These are phyloP conservation scores for Pyrenophora tritici-repentis DNA, from an alignment of 2,329 filamentous ascomycete species.

Conservation along the genomic window DNA sequence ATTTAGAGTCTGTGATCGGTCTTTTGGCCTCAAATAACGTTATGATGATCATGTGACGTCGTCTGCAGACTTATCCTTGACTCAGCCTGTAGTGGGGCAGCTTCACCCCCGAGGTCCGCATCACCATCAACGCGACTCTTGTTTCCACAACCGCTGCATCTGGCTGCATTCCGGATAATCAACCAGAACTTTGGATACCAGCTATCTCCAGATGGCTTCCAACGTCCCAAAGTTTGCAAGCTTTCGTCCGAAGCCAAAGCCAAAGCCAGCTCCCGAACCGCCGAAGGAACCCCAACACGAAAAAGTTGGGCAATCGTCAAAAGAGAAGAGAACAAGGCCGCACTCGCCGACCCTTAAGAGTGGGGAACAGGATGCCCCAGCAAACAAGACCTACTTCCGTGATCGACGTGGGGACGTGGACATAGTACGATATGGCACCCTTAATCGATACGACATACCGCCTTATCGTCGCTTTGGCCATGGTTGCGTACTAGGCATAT, in stretches of 20 bases:
- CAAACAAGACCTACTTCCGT: constrained; percentile 29
- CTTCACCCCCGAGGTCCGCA: neutral
- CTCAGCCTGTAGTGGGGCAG: neutral
- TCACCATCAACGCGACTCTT: neutral
- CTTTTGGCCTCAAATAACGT: too few relatives aligned
- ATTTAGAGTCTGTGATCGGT: neutral
- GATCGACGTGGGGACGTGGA: constrained; percentile 79
- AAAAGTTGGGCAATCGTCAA: constrained; percentile 6
- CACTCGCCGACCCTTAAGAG: constrained; percentile 37
- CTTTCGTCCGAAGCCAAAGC: constrained; percentile 65
- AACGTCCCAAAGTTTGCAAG: constrained; percentile 73
- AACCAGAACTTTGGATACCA: neutral
- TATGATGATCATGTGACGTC: too few relatives aligned
- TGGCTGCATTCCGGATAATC: neutral
- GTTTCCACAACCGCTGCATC: neutral
- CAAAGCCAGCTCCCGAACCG: constrained; percentile 21
- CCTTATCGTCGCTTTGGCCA: constrained; percentile 70
- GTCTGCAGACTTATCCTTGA: too few relatives aligned
- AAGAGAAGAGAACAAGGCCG: constrained; percentile 31
- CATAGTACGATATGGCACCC: constrained; percentile 73
- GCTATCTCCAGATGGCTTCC: constrained; percentile 25
- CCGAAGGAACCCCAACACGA: constrained; percentile 19
- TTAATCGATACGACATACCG: constrained; percentile 74
- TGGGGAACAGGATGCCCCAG: constrained; percentile 1
- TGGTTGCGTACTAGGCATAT: constrained; percentile 72